Percentiles rank a stretch among this genome's conserved stretches.
These are phyloP conservation scores for Wickerhamiella azyma DNA, from an alignment of 805 yeast genomes.

Conservation along the genomic window DNA sequence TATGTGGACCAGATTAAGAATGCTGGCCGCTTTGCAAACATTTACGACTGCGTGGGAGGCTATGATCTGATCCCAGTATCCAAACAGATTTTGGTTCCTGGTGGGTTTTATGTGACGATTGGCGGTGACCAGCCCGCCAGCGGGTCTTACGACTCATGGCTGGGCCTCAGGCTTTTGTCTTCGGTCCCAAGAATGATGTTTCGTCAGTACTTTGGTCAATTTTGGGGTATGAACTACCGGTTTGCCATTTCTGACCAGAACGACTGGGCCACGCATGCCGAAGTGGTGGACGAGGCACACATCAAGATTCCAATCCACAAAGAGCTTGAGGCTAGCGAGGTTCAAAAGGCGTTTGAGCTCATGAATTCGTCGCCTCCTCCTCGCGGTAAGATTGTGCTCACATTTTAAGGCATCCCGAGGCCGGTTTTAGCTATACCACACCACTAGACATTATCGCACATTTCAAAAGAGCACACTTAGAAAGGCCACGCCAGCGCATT, in stretches of 20 bases:
- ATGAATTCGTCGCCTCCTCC: constrained; percentile 34
- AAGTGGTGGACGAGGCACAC: constrained; percentile 34
- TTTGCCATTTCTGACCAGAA: constrained; percentile 4
- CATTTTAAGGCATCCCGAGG: not conserved
- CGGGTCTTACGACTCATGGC: not conserved
- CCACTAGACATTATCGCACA: not conserved
- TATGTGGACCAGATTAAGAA: not conserved
- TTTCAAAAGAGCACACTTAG: too few species aligned
- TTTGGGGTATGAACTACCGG: constrained; percentile 22
- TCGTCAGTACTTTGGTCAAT: constrained; percentile 20
- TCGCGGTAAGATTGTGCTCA: constrained; percentile 50
- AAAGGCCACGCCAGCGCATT: too few species aligned
- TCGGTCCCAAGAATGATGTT: constrained; percentile 18
- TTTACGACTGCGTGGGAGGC: constrained; percentile 56
- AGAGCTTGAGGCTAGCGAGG: constrained; percentile 37
- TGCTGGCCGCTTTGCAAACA: constrained; percentile 35
- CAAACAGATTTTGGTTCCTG: constrained; percentile 32
- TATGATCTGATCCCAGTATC: constrained; percentile 34
- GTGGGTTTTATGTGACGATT: constrained; percentile 37
- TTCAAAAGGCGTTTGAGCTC: constrained; percentile 36
- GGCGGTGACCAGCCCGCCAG: constrained; percentile 38
- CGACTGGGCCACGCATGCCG: constrained; percentile 33
- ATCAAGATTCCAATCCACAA: constrained; percentile 41
- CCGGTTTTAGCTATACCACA: too few species aligned
- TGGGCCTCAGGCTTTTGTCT: constrained; percentile 1